These are phyloP conservation scores for Rosellinia necatrix DNA, from an alignment of 2,329 filamentous ascomycete species.

Conservation along the genomic window DNA sequence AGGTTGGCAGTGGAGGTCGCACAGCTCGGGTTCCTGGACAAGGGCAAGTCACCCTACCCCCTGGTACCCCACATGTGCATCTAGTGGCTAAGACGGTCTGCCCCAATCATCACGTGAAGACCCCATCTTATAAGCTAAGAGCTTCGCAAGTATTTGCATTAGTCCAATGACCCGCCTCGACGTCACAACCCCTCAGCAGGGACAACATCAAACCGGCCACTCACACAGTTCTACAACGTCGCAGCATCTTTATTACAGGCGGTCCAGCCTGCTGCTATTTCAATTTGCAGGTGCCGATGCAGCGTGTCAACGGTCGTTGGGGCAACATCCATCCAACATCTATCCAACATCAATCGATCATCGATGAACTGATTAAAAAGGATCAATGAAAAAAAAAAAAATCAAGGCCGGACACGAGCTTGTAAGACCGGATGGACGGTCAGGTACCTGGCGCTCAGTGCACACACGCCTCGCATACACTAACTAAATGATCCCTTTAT, in stretches of 20 bases:
- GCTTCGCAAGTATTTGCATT: constrained; percentile 19
- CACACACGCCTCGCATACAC: constrained; percentile 21
- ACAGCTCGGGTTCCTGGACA: too few species aligned
- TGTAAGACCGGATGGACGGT: constrained; percentile 1
- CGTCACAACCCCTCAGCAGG: constrained; percentile 19
- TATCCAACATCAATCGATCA: too few species aligned
- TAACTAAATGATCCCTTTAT: constrained; percentile 1
- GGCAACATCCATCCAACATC: constrained; percentile 1
- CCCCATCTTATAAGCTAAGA: constrained; percentile 27
- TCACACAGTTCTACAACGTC: not conserved
- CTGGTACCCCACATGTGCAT: constrained; percentile 16
- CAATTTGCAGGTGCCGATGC: not conserved
- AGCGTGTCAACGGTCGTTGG: not conserved
- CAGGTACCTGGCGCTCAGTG: not conserved
- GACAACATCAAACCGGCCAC: not conserved
- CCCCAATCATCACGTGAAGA: constrained; percentile 24
- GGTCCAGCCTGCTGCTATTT: not conserved
- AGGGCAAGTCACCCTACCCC: not conserved
- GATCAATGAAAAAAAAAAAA: too few species aligned
- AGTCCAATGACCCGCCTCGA: constrained; percentile 19
- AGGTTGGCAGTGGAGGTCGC: too few species aligned
- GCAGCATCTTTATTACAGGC: not conserved
- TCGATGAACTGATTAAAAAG: not conserved
- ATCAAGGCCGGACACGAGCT: not conserved
- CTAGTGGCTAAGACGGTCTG: constrained; percentile 11